A percentile compares a stretch with the other conserved stretches of the same genome.
phyloP scores from a whole-genome alignment of 2,329 filamentous ascomycete species.

The Colletotrichum tropicale region DNA sequence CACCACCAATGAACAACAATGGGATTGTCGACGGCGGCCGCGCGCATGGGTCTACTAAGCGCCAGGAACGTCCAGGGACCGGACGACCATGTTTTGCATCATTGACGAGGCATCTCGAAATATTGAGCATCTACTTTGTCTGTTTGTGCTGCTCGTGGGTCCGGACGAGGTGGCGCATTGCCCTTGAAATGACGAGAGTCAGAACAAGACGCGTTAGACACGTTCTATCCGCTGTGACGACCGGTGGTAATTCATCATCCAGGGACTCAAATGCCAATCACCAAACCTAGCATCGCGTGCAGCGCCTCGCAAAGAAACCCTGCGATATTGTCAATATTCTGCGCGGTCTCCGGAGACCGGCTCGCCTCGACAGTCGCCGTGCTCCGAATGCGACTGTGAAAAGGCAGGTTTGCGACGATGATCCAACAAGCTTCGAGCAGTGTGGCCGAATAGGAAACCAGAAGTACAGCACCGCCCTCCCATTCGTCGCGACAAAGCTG shows the following conservation, averaged over 20 bases:
- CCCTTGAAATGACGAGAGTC: neutral
- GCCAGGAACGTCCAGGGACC: slow-evolving; percentile 5
- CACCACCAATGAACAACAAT: neutral
- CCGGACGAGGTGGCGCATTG: neutral
- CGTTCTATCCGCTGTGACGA: neutral
- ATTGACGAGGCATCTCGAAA: neutral
- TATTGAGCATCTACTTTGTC: neutral
- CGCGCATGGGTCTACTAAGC: neutral
- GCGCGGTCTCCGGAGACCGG: neutral
- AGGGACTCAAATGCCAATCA: neutral
- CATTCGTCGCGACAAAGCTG: slow-evolving; percentile 24
- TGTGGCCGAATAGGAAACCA: slow-evolving; percentile 25
- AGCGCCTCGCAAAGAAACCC: neutral
- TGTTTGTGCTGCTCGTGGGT: neutral
- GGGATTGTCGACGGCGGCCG: neutral
- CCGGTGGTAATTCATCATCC: neutral
- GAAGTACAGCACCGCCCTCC: slow-evolving; percentile 11
- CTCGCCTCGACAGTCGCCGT: neutral
- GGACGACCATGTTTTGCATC: neutral
- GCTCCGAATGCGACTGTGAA: neutral
- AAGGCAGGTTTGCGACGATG: neutral
- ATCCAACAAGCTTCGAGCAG: neutral
- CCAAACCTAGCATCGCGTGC: neutral
- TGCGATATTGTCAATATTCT: neutral
- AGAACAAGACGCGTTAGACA: neutral